Evolutionary conservation across 148 eudicot species (phyloP), one percentile per base, ranked within the genome.

Genomic region (Chenopodium formosanum): DNA sequence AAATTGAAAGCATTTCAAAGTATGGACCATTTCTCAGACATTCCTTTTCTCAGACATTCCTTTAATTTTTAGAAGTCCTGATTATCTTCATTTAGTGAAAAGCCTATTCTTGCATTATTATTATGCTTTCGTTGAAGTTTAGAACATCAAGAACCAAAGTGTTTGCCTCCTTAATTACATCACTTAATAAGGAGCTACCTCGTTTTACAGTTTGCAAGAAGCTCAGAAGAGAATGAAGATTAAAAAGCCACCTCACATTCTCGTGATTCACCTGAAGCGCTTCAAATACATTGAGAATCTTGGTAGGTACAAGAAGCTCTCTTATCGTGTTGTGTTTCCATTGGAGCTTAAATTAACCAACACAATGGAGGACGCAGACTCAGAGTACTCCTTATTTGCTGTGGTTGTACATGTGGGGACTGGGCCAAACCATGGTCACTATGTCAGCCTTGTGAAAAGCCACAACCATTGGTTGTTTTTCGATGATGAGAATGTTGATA

Each of bases 211-310:
- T 79, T 86, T 93, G 83, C 97, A 93, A 85, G 97, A 93, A 86
- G 97, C 97, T 4, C 97, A 93, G 76, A 93, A 93, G 88, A 90
- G 97, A 83, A 93, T 93, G 97, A 91, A 93, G 94, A 93, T 93
- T 68, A 93, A 91, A 83, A 93, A 90, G 82, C 88, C 97, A 17
- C 97, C 97, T 19, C 94, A 89, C 75, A 87, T 93, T 77, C 91
- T 93, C 32, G 97, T 93, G 67, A 93, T 93, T 74, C 97, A 93
- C 85, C 79, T 93, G 65, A 93, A 93, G 86, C 87, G 97, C 11
- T 93, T 93, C 86, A 93, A 93, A 85, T 93, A 86, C 89, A 93
- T 93, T 67, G 94, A 93, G 83, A 94, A 91, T 81, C 90, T 90
- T 11, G 87, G 92, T 62, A 83, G 97, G 50, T 88, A 88, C 89